phyloP scores from a whole-genome alignment of 768 basidiomycete species.

The Leccinum obscurum region DNA sequence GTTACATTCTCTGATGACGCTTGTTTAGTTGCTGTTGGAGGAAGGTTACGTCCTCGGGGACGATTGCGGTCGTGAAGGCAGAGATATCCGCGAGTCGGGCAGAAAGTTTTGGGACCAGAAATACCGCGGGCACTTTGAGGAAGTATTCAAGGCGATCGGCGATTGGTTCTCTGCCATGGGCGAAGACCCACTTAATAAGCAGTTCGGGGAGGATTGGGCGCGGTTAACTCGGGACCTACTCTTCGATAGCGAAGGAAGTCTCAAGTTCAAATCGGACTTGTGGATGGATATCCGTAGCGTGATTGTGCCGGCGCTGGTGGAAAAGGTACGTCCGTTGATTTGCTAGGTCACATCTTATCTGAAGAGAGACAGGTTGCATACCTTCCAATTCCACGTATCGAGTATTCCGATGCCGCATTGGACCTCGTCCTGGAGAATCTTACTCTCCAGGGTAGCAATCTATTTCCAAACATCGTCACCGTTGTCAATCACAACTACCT shows the following conservation, averaged over 20 bases:
- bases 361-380: conserved; percentile 56
- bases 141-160: conserved; percentile 66
- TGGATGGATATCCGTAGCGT: conserved; percentile 87
- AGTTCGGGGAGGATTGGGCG: conserved; percentile 82
- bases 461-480: conserved; percentile 79
- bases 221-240: conserved; percentile 82
- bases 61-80: conserved; percentile 64
- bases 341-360: background rate
- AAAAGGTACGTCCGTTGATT: conserved; percentile 49
- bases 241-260: conserved; percentile 70
- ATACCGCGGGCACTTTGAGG: conserved; percentile 78
- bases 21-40: conserved; percentile 65
- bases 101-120: conserved; percentile 74
- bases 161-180: conserved; percentile 85
- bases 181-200: conserved; percentile 79
- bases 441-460: conserved; percentile 81
- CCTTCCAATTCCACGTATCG: conserved; percentile 89
- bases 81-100: conserved; percentile 65
- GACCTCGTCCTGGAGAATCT: conserved; percentile 95
- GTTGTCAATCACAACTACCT: conserved; percentile 80
- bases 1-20: background rate
- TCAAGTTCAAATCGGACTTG: conserved; percentile 85
- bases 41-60: conserved; percentile 86
- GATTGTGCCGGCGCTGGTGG: conserved; percentile 76
- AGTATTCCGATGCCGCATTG: conserved; percentile 84